These are phyloP conservation scores for Starmerella gropengiesseri DNA, from an alignment of 805 yeast species.

Conservation along the genomic window DNA sequence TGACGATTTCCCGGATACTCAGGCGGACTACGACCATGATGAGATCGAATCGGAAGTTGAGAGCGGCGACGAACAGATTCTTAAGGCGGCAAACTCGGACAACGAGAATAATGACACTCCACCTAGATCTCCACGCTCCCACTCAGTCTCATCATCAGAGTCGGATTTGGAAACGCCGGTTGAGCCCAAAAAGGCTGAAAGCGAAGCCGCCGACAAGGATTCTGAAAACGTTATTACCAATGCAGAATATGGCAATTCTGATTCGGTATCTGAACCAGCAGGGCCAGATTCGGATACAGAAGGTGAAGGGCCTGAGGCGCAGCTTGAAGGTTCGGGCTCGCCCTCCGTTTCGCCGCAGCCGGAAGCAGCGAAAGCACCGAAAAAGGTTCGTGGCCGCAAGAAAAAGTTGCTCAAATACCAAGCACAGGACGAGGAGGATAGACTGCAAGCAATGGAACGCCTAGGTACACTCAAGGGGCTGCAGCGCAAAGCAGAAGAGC, in stretches of 20 bases:
- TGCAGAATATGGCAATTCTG: no score
- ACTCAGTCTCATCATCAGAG: no score
- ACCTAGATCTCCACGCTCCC: no score
- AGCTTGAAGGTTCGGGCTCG: neutral
- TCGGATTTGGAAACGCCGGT: no score
- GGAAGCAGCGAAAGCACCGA: neutral
- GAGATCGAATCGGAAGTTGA: conserved; percentile 21
- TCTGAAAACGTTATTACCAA: no score
- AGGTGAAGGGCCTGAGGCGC: neutral
- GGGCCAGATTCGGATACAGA: neutral
- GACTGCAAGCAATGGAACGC: conserved; percentile 60
- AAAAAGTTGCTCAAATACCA: conserved; percentile 73
- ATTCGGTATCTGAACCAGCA: no score
- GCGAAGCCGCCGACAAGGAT: no score
- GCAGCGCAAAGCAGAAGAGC: conserved; percentile 32
- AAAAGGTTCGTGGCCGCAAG: conserved; percentile 65
- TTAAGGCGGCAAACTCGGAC: conserved; percentile 3
- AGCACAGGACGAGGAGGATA: conserved; percentile 87
- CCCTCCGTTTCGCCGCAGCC: neutral
- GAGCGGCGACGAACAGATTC: conserved; percentile 14
- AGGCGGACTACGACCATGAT: conserved; percentile 23
- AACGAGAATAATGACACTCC: no score
- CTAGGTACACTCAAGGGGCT: conserved; percentile 68
- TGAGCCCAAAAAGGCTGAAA: neutral
- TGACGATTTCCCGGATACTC: conserved; percentile 23